Evolutionary conservation across 2,329 filamentous ascomycete species (phyloP).

Genomic region (Elsinoe arachidis): DNA sequence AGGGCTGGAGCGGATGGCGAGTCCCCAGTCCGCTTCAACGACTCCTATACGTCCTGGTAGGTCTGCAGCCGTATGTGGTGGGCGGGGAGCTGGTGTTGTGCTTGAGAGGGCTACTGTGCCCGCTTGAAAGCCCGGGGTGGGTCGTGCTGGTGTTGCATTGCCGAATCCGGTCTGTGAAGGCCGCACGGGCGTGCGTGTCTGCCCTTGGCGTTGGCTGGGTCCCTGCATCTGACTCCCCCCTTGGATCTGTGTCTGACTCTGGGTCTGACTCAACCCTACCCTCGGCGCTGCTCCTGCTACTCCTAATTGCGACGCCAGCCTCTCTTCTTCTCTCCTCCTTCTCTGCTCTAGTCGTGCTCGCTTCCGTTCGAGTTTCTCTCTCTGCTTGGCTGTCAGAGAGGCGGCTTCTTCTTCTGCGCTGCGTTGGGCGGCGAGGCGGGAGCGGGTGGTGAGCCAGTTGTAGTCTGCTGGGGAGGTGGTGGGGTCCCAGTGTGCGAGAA

Average conservation of each 20-base stretch:
- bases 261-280: neutral
- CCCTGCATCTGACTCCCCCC: no score
- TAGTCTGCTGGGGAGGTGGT: constrained; percentile 33
- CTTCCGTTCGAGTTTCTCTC: constrained; percentile 29
- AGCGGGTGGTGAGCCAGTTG: constrained; percentile 32
- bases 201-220: no score
- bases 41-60: neutral
- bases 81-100: no score
- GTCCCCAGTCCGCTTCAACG: neutral
- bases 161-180: neutral
- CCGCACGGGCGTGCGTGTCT: no score
- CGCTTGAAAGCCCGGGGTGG: neutral
- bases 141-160: neutral
- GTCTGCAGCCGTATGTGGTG: no score
- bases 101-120: neutral
- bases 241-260: no score
- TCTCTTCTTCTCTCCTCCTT: constrained; percentile 30
- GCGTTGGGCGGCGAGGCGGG: constrained; percentile 19
- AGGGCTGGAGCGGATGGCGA: neutral
- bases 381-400: constrained; percentile 29
- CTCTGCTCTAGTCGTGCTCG: constrained; percentile 33
- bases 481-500: constrained; percentile 36
- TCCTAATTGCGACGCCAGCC: neutral
- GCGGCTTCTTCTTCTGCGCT: constrained; percentile 29
- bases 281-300: constrained; percentile 14